Conservation (phyloP, 371 early-diverging fungal genomes). For the Mortierella sp. region DNA sequence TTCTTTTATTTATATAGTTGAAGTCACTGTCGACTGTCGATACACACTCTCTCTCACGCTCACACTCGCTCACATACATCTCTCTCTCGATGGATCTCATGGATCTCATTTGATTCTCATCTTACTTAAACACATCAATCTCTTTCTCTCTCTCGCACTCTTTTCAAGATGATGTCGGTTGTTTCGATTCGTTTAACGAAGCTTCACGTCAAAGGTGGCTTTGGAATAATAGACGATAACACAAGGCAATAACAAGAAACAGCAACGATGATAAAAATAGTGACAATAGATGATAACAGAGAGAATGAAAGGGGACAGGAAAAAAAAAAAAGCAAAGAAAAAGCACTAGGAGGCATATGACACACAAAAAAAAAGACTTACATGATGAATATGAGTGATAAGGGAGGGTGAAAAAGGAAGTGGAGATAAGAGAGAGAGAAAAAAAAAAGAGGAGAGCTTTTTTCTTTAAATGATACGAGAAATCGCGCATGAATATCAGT, state of each 20-base stretch:
- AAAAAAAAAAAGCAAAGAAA: neutral
- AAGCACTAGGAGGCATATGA: too few species aligned
- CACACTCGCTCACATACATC: too few species aligned
- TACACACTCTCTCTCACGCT: too few species aligned
- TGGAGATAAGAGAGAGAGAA: conserved; percentile 5
- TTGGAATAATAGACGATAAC: too few species aligned
- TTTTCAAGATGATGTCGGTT: neutral
- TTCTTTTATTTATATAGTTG: conserved; percentile 20
- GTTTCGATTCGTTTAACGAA: neutral
- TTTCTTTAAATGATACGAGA: neutral
- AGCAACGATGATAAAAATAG: neutral
- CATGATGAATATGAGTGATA: conserved; percentile 19
- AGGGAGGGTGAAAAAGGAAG: conserved; percentile 3
- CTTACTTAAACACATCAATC: too few species aligned
- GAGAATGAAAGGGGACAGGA: neutral
- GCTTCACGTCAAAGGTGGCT: neutral
- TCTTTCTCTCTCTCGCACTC: conserved; percentile 6
- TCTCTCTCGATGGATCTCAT: too few species aligned
- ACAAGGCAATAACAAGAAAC: neutral
- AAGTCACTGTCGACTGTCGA: too few species aligned
- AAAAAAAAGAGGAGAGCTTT: neutral
- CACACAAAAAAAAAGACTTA: conserved; percentile 23
- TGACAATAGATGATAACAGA: neutral
- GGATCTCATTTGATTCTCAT: too few species aligned
- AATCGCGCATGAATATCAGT: neutral